Conservation (phyloP, 2,329 filamentous ascomycete genomes). For the Bimuria novae-zelandiae region DNA sequence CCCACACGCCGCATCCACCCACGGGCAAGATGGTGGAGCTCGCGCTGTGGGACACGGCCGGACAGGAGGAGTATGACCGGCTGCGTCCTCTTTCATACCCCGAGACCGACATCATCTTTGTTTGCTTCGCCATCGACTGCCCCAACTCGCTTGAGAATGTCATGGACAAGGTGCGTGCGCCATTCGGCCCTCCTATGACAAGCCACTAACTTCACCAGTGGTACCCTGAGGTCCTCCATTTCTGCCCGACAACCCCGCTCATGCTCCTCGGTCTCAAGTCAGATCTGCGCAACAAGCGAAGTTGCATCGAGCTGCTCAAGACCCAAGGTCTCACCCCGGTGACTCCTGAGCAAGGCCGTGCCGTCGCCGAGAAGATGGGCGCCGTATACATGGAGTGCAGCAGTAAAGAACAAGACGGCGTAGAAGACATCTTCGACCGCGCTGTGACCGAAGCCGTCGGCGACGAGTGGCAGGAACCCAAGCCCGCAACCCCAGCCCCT, state of each 20-base stretch:
- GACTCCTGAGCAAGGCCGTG: constrained; percentile 84
- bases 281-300: constrained; percentile 91
- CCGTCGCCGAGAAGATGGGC: constrained; percentile 90
- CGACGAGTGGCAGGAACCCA: constrained; percentile 58
- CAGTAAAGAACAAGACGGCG: constrained; percentile 94
- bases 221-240: constrained; percentile 98
- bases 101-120: constrained; percentile 96
- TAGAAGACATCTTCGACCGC: constrained; percentile 93
- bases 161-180: constrained; percentile 82
- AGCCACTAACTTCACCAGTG: constrained; percentile 65
- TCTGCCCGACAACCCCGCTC: constrained; percentile 95
- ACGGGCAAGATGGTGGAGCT: constrained; percentile 95
- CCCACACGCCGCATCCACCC: constrained; percentile 84
- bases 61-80: constrained; percentile 98
- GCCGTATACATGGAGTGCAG: constrained; percentile 98
- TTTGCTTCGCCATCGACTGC: constrained; percentile 99
- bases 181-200: background rate
- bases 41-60: constrained; percentile 96
- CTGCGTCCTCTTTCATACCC: constrained; percentile 95
- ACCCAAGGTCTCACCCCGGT: constrained; percentile 96
- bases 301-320: constrained; percentile 97
- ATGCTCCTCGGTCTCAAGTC: constrained; percentile 97
- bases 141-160: constrained; percentile 98
- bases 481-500: constrained; percentile 21
- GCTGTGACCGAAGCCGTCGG: constrained; percentile 89